A percentile compares a stretch with the other conserved stretches of the same genome.
phyloP scores from a whole-genome alignment of 345 rosid genomes.

The Eucalyptus sp. region DNA sequence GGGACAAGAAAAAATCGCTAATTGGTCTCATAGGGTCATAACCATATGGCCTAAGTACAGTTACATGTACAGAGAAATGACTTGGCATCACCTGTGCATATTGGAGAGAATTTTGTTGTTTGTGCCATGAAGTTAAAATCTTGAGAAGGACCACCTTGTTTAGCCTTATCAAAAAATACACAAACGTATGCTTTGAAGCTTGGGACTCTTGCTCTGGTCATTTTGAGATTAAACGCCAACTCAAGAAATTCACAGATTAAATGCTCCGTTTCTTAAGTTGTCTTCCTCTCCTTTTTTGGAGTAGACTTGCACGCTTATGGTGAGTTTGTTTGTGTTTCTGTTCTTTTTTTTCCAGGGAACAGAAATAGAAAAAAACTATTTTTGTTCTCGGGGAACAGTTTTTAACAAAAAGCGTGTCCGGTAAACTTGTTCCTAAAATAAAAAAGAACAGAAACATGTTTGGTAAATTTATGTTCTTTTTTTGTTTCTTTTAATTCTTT shows the following conservation, averaged over 20 bases:
- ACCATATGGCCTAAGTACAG: neutral
- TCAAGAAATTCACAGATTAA: conserved; percentile 1
- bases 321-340: too few relatives aligned
- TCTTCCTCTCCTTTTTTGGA: too few relatives aligned
- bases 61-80: neutral
- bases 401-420: too few relatives aligned
- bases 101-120: neutral
- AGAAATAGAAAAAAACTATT: too few relatives aligned
- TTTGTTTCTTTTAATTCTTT: too few relatives aligned
- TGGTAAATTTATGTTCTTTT: too few relatives aligned
- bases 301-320: too few relatives aligned
- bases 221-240: neutral
- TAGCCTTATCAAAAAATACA: neutral
- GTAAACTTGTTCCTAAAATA: too few relatives aligned
- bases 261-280: too few relatives aligned
- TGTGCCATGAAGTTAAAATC: neutral
- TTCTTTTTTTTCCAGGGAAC: too few relatives aligned
- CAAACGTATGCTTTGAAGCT: neutral
- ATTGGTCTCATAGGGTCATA: neutral
- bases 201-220: neutral
- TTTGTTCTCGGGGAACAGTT: rapidly evolving
- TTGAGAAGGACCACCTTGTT: neutral
- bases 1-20: too few relatives aligned
- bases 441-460: too few relatives aligned
- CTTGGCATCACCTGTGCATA: neutral